A percentile compares a stretch with the other conserved stretches of the same genome.
These are phyloP conservation scores for Silene vulgaris DNA, from an alignment of 179 eudicot genomes.

Conservation along the genomic window DNA sequence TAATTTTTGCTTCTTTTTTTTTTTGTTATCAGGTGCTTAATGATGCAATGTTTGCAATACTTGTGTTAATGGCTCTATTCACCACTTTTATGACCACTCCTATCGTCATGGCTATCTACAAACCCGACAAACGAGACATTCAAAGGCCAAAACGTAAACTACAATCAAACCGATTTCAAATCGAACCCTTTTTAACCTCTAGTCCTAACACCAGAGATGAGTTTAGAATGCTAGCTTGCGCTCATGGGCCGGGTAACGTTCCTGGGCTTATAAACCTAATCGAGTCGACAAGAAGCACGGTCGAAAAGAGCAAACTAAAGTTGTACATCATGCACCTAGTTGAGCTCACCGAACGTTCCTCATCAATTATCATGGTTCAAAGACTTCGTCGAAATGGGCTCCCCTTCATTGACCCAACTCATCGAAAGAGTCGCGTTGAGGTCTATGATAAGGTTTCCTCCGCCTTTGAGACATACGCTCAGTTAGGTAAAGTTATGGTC, in stretches of 20 bases:
- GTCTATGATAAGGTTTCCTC: conserved; percentile 51
- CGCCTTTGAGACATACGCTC: conserved; percentile 55
- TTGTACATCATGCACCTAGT: conserved; percentile 69
- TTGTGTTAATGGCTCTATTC: conserved; percentile 78
- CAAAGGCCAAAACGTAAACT: conserved; percentile 35
- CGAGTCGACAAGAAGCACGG: conserved; percentile 44
- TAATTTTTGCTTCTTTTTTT: not conserved
- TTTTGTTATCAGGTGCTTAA: conserved; percentile 51
- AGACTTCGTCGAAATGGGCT: conserved; percentile 58
- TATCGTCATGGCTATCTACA: conserved; percentile 62
- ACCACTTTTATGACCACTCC: conserved; percentile 94
- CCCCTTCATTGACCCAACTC: conserved; percentile 40
- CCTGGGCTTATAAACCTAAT: conserved; percentile 56
- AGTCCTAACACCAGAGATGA: conserved; percentile 29
- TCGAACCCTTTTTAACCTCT: conserved; percentile 15
- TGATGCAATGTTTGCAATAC: conserved; percentile 72
- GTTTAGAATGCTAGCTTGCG: conserved; percentile 49
- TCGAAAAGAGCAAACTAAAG: conserved; percentile 40
- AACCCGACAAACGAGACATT: conserved; percentile 33
- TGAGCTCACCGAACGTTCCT: conserved; percentile 63
- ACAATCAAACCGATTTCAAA: conserved; percentile 23
- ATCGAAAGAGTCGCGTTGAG: conserved; percentile 28
- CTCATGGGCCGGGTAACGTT: conserved; percentile 58
- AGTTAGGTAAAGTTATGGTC: conserved; percentile 47
- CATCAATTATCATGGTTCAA: conserved; percentile 66